A percentile compares a stretch with the other conserved stretches of the same genome.
Conservation (phyloP, 2,329 filamentous ascomycete species). For the Epichloe gansuensis region DNA sequence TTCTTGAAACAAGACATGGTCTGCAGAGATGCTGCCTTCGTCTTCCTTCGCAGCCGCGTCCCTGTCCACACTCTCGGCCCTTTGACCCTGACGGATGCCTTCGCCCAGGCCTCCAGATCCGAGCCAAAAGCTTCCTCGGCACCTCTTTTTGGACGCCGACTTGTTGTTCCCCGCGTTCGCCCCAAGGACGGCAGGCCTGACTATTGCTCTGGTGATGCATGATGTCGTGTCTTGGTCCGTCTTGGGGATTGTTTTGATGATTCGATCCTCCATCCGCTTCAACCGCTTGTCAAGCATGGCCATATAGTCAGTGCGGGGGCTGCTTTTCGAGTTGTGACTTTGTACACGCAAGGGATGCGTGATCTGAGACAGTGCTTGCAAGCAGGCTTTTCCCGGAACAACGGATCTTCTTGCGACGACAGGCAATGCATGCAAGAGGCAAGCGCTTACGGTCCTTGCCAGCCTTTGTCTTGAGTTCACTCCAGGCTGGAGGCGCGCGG, state of each 20-base stretch:
- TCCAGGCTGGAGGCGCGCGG: conserved; percentile 57
- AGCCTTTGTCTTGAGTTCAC: conserved; percentile 77
- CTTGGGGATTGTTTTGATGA: conserved; percentile 90
- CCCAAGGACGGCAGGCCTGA: conserved; percentile 64
- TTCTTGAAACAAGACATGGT: conserved; percentile 67
- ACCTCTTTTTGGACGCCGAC: conserved; percentile 56
- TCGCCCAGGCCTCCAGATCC: conserved; percentile 73
- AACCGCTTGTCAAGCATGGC: conserved; percentile 93
- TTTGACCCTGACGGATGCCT: conserved; percentile 39
- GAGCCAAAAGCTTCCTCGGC: conserved; percentile 80
- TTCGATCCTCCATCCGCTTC: conserved; percentile 94
- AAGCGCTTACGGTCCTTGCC: conserved; percentile 92
- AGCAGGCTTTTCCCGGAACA: conserved; percentile 96
- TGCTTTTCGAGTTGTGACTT: conserved; percentile 87
- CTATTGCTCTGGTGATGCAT: conserved; percentile 63
- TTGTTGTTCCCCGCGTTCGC: conserved; percentile 28
- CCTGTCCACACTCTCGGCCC: conserved; percentile 25
- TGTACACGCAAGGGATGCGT: conserved; percentile 92
- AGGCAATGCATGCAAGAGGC: conserved; percentile 89
- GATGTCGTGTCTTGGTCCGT: conserved; percentile 59
- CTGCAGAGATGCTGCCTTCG: conserved; percentile 54
- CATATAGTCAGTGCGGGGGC: conserved; percentile 98
- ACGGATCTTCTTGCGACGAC: conserved; percentile 91
- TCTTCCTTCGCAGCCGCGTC: conserved; percentile 39
- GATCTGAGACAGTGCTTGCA: conserved; percentile 94